Conservation (phyloP, 192 early-diverging fungal genomes). For the Diversispora epigaea region DNA sequence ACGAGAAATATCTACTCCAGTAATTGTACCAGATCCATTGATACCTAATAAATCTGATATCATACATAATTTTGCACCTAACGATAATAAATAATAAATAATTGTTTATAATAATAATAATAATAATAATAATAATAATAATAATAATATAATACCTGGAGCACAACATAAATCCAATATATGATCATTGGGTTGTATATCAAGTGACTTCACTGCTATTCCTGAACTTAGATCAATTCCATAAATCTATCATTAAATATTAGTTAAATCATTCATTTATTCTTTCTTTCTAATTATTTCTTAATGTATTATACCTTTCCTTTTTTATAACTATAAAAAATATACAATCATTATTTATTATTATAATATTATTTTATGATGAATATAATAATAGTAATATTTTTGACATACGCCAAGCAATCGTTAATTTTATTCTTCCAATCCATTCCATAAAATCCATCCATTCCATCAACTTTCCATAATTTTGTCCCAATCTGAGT, state of each 20-base stretch:
- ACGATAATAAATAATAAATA: background rate
- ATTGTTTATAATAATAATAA: too few relatives aligned
- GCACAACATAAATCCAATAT: conserved; percentile 89
- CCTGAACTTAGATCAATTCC: conserved; percentile 87
- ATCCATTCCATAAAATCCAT: conserved; percentile 59
- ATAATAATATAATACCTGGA: conserved; percentile 47
- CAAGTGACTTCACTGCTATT: conserved; percentile 77
- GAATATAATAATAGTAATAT: background rate
- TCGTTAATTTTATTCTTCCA: conserved; percentile 52
- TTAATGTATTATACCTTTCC: conserved; percentile 27
- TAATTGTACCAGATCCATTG: conserved; percentile 76
- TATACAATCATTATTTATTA: background rate
- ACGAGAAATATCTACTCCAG: conserved; percentile 84
- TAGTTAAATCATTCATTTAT: conserved; percentile 19
- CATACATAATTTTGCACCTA: conserved; percentile 82
- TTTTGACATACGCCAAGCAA: conserved; percentile 44
- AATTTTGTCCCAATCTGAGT: conserved; percentile 52
- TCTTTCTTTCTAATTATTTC: background rate
- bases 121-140: background rate
- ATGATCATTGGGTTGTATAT: conserved; percentile 72
- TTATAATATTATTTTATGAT: too few relatives aligned
- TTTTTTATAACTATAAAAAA: conserved; percentile 34
- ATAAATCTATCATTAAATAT: conserved; percentile 10
- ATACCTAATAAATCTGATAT: conserved; percentile 67
- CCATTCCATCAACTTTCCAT: conserved; percentile 46